A percentile compares a stretch with the other conserved stretches of the same genome.
phyloP scores from a whole-genome alignment of 768 basidiomycete species.

The Boletus subparvulus region DNA sequence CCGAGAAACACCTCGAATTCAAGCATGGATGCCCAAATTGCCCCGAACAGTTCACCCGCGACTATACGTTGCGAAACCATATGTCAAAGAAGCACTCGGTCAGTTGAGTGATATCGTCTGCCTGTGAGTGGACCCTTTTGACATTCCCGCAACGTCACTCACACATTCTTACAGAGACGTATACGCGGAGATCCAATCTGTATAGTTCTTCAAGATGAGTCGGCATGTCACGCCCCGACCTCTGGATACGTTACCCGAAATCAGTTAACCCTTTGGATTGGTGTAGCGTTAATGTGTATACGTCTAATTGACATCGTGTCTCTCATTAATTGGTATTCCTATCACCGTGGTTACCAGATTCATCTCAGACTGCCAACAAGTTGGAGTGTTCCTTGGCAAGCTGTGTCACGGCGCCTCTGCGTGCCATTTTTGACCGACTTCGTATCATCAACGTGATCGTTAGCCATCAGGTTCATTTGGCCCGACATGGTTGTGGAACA shows the following conservation, averaged over 20 bases:
- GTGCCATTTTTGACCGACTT: neutral
- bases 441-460: neutral
- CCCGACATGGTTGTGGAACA: neutral
- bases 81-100: constrained; percentile 5
- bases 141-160: neutral
- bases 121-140: neutral
- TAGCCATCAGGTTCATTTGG: neutral
- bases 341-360: constrained; percentile 6
- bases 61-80: constrained; percentile 22
- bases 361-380: constrained; percentile 2
- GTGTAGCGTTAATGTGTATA: neutral
- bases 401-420: constrained; percentile 9
- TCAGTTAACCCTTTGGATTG: too few species aligned
- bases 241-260: too few species aligned
- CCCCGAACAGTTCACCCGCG: constrained; percentile 25
- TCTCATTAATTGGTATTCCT: constrained; percentile 1
- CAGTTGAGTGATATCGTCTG: neutral
- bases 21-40: constrained; percentile 20
- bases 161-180: neutral
- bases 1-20: constrained; percentile 24
- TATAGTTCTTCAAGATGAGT: neutral
- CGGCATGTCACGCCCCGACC: neutral
- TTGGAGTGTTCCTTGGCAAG: constrained; percentile 23
- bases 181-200: neutral
- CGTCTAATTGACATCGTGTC: constrained; percentile 9